Percentiles rank a stretch among this genome's conserved stretches.
These are phyloP conservation scores for Potentilla sterilis DNA, from an alignment of 306 rosid genomes.

Conservation along the genomic window DNA sequence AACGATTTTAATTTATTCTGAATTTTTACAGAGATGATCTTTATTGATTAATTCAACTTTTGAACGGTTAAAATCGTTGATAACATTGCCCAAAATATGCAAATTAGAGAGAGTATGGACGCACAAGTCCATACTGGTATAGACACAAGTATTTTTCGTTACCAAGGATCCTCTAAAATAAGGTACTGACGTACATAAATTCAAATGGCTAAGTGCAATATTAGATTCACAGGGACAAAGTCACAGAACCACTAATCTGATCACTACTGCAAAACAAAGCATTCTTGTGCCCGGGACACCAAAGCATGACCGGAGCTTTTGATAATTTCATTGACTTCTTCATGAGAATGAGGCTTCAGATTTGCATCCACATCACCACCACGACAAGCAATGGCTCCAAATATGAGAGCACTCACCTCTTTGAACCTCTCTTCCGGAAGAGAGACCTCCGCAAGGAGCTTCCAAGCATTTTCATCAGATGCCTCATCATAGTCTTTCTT, in stretches of 20 bases:
- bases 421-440: conserved; percentile 80
- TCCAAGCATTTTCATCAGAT: conserved; percentile 84
- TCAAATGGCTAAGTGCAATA: conserved; percentile 28
- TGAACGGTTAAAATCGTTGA: too few relatives aligned
- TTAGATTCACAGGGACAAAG: conserved; percentile 14
- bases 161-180: not conserved
- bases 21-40: too few relatives aligned
- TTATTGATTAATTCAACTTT: too few relatives aligned
- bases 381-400: conserved; percentile 54
- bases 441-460: conserved; percentile 91
- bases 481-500: conserved; percentile 87
- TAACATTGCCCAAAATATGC: too few relatives aligned
- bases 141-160: too few relatives aligned
- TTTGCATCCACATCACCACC: conserved; percentile 24
- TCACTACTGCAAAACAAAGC: conserved; percentile 58
- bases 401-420: conserved; percentile 71
- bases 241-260: conserved; percentile 10
- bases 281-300: conserved; percentile 58
- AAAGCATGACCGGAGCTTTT: conserved; percentile 23
- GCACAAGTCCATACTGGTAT: too few relatives aligned
- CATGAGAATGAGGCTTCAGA: conserved; percentile 14
- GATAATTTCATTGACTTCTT: conserved; percentile 34
- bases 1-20: too few relatives aligned
- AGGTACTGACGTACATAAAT: conserved; percentile 15
- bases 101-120: too few relatives aligned